Evolutionary conservation across 805 yeast genomes (phyloP), one percentile per base, ranked within the genome.

Genomic region (Candida krabiensis): DNA sequence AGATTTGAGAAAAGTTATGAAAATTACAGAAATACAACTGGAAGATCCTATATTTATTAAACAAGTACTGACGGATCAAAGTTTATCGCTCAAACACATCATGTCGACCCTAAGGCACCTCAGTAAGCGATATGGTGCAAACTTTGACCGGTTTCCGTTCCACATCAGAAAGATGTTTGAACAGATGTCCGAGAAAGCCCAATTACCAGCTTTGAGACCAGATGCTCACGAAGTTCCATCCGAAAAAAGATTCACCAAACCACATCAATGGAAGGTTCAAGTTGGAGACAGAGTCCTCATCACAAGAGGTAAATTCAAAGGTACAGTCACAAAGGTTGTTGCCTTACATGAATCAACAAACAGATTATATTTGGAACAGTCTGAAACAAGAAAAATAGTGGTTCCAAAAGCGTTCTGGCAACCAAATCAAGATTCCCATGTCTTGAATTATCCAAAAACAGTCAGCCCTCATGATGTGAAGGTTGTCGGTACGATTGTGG

Each of bases 241-340:
- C 29, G 54, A 57, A 11, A 57, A 61, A 29, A 46, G 56, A 37
- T 58, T 45, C 43, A 72, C 71, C 49, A 65, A 67, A 12, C 66
- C 75, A 23, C 68, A 69, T 43, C 73, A 83, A 31, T 73, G 84
- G 69, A 80, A 77, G 32, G 79, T 77, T 47, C 68, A 80, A 31
- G 79, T 77, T 16, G 95, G 95, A 15, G 96, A 87, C 63, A 69
- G 83, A 44, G 95, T 86, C 2, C 75, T 87, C 56, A 70, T 88
- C 18, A 68, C 78, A 19, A 73, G 71, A 35, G 97, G 97, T 14
- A 70, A 73, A 32, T 73, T 76, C 53, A 78, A 77, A 53, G 96
- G 96, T n/a, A 79, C 77, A 19, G 71, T 89, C 11, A 80, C 91
- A 7, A 76, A 76, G 38, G 75, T 91, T 9, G 70, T 74, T 43